A percentile compares a stretch with the other conserved stretches of the same genome.
These are phyloP conservation scores for Chamaenerion angustifolium DNA, from an alignment of 345 rosid species.

Conservation along the genomic window DNA sequence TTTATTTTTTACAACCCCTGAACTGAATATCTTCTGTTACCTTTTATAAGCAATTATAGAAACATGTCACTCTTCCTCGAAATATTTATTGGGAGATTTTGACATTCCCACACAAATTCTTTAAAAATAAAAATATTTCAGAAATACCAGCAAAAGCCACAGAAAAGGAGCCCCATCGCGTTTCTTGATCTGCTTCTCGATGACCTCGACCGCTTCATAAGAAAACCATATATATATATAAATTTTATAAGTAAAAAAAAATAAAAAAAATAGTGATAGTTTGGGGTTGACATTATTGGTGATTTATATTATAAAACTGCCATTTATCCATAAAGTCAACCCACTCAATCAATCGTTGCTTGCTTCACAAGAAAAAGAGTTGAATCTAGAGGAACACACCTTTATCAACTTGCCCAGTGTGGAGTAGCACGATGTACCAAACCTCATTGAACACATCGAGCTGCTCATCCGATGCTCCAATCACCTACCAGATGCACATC, in stretches of 20 bases:
- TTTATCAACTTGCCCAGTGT: constrained; percentile 37
- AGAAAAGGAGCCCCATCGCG: constrained; percentile 65
- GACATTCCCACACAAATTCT: not conserved
- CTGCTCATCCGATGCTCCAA: constrained; percentile 88
- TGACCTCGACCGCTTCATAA: constrained; percentile 42
- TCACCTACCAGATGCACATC: constrained; percentile 24
- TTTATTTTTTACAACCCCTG: too few species aligned
- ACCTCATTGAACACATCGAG: constrained; percentile 84
- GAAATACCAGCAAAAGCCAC: constrained; percentile 71
- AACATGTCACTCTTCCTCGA: too few species aligned
- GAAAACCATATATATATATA: not conserved
- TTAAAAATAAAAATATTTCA: too few species aligned
- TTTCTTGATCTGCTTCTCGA: constrained; percentile 36
- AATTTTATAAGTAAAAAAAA: not conserved
- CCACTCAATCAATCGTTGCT: too few species aligned
- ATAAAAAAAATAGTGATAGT: not conserved
- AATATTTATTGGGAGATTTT: too few species aligned
- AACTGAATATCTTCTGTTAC: too few species aligned
- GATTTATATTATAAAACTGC: too few species aligned
- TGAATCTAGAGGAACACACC: constrained; percentile 23
- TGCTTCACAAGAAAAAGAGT: too few species aligned
- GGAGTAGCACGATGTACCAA: constrained; percentile 55
- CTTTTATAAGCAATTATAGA: too few species aligned
- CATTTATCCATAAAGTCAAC: too few species aligned
- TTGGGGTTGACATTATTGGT: too few species aligned